phyloP scores from a whole-genome alignment of 305 asterid species.

The Solanum chacoense region DNA sequence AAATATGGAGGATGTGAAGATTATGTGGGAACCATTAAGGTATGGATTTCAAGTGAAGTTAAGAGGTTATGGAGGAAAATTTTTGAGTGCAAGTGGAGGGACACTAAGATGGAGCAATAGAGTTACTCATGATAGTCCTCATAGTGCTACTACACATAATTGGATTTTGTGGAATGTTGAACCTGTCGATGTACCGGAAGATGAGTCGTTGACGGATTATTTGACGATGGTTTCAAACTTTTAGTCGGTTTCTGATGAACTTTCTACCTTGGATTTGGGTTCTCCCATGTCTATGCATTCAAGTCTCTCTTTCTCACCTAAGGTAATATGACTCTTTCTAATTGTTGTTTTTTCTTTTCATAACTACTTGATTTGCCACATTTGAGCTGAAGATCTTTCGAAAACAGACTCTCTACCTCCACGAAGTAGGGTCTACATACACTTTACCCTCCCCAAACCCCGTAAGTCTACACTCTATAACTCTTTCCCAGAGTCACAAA shows the following conservation, averaged over 20 bases:
- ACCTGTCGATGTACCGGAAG: constrained; percentile 57
- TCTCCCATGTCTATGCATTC: constrained; percentile 58
- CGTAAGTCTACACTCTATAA: not conserved
- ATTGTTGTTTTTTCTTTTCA: not conserved
- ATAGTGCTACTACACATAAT: constrained; percentile 33
- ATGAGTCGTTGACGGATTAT: constrained; percentile 50
- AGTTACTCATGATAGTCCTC: constrained; percentile 62
- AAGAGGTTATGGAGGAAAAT: constrained; percentile 44
- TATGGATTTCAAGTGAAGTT: constrained; percentile 77
- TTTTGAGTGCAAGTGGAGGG: constrained; percentile 78
- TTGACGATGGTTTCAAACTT: constrained; percentile 60
- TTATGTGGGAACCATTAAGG: constrained; percentile 69
- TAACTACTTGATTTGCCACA: not conserved
- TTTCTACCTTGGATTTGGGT: constrained; percentile 40
- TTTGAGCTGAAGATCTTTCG: not conserved
- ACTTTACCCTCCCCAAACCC: not conserved
- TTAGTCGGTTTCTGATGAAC: constrained; percentile 70
- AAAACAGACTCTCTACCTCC: not conserved
- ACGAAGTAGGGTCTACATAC: not conserved
- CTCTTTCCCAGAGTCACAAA: not conserved
- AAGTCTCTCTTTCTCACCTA: constrained; percentile 18
- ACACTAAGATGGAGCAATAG: constrained; percentile 88
- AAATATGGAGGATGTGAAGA: constrained; percentile 22
- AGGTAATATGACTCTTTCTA: not conserved
- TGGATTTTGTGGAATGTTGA: constrained; percentile 84